Evolutionary conservation across 2,329 filamentous ascomycete species (phyloP).

Genomic region (Xylogone sp.): DNA sequence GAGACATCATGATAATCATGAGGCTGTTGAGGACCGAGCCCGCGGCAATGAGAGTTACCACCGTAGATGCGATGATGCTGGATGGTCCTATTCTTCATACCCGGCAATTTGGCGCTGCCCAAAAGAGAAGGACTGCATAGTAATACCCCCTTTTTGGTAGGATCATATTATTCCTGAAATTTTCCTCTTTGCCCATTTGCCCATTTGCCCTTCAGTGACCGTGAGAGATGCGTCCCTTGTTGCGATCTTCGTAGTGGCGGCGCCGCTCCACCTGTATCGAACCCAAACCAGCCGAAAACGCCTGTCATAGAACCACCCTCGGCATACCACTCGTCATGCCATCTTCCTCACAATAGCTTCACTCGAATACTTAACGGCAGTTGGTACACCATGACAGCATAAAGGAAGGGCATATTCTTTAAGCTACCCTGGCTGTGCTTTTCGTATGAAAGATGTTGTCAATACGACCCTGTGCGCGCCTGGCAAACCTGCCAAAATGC

Average conservation of each 20-base stretch:
- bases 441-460: slow-evolving; percentile 19
- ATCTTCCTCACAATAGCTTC: not conserved
- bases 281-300: not conserved
- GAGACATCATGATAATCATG: not conserved
- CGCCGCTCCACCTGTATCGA: not conserved
- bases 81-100: no score
- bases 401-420: not conserved
- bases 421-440: slow-evolving; percentile 5
- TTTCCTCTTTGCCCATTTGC: no score
- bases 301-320: not conserved
- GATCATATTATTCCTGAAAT: no score
- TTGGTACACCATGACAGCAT: not conserved
- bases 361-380: not conserved
- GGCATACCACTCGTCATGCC: not conserved
- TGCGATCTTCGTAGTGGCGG: not conserved
- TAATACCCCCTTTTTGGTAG: no score
- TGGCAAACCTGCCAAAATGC: slow-evolving; percentile 14
- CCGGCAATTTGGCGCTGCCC: no score
- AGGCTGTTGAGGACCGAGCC: not conserved
- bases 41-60: not conserved
- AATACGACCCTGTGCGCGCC: slow-evolving; percentile 15
- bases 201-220: no score
- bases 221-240: not conserved
- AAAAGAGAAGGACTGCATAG: no score
- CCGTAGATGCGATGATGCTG: no score